These are phyloP conservation scores for Trichosanthes truncata DNA, from an alignment of 306 rosid genomes.

Conservation along the genomic window DNA sequence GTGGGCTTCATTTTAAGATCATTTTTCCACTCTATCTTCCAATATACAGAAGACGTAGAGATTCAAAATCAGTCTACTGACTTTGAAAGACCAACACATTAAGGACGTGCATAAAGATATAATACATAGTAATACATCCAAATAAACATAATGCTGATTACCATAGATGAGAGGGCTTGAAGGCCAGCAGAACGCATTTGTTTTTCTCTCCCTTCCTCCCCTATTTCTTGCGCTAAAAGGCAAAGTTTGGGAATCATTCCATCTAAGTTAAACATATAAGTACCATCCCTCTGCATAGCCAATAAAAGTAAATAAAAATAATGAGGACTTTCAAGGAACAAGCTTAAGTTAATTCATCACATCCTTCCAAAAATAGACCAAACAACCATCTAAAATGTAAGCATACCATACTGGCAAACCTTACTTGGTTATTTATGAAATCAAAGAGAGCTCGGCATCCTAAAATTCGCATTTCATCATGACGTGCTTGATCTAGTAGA, in stretches of 20 bases:
- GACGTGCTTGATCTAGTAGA: conserved; percentile 78
- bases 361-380: neutral
- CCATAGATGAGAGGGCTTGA: conserved; percentile 83
- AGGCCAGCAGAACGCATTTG: conserved; percentile 53
- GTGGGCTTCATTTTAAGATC: neutral
- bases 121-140: conserved; percentile 8
- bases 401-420: conserved; percentile 13
- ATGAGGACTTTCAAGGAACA: neutral
- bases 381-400: neutral
- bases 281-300: conserved; percentile 62
- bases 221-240: conserved; percentile 72
- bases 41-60: neutral
- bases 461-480: conserved; percentile 73
- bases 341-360: neutral
- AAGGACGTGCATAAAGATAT: neutral
- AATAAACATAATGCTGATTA: conserved; percentile 20
- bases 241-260: conserved; percentile 68
- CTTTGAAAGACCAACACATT: neutral
- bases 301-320: conserved; percentile 9
- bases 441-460: conserved; percentile 79
- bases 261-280: conserved; percentile 70
- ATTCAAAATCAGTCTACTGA: neutral
- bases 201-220: conserved; percentile 52
- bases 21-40: neutral
- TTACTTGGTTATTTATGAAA: conserved; percentile 83